A percentile compares a stretch with the other conserved stretches of the same genome.
Conservation (phyloP, 2,329 filamentous ascomycete genomes). For the Colletotrichum sp. region DNA sequence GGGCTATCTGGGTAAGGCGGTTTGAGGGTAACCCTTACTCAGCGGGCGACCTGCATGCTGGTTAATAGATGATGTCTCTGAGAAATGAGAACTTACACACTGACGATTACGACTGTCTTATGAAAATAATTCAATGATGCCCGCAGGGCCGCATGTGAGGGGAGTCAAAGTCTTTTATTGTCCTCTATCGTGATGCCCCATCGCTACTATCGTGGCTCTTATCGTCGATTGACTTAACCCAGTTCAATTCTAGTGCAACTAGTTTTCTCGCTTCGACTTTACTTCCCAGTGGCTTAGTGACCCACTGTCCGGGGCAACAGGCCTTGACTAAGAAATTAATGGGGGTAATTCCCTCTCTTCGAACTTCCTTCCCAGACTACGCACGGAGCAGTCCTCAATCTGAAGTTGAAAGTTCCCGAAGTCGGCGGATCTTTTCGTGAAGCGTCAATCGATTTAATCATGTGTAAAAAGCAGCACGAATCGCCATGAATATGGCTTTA, state of each 20-base stretch:
- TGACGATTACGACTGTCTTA: neutral
- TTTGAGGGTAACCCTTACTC: neutral
- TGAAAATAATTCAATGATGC: neutral
- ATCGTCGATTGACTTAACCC: neutral
- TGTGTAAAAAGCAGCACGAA: neutral
- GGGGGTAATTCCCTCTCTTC: neutral
- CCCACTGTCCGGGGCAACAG: neutral
- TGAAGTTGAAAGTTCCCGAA: neutral
- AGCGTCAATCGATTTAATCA: neutral
- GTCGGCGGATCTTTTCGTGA: neutral
- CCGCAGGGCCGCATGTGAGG: neutral
- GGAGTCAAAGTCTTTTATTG: neutral
- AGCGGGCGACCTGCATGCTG: neutral
- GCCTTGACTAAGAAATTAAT: neutral
- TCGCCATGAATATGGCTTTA: neutral
- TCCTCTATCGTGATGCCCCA: neutral
- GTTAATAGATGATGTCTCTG: neutral
- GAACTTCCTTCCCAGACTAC: conserved; percentile 2
- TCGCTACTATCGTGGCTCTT: neutral
- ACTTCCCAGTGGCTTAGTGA: neutral
- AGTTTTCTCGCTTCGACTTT: neutral
- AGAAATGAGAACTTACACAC: neutral
- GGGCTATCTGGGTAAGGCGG: neutral
- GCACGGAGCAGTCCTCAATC: neutral
- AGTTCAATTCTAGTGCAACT: neutral